A percentile compares a stretch with the other conserved stretches of the same genome.
Evolutionary conservation across 257 asterid species (phyloP).

Genomic region (Penstemon newberryi): DNA sequence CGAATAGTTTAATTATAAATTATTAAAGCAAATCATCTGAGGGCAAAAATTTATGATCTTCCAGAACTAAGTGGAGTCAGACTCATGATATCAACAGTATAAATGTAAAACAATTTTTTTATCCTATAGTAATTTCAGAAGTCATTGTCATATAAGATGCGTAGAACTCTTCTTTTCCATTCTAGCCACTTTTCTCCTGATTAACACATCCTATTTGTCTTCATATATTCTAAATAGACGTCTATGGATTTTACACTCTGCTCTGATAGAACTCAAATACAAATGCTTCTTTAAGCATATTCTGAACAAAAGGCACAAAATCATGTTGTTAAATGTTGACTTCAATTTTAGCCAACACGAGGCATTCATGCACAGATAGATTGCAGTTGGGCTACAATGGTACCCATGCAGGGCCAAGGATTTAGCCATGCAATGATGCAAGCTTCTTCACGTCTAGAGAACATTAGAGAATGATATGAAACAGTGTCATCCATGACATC

Average conservation of each 20-base stretch:
- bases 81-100: background rate
- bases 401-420: too few relatives aligned
- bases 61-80: background rate
- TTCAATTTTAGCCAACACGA: too few relatives aligned
- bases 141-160: background rate
- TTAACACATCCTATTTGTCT: background rate
- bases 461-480: too few relatives aligned
- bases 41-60: slow-evolving; percentile 4
- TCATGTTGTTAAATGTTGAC: background rate
- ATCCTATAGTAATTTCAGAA: background rate
- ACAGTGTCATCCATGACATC: too few relatives aligned
- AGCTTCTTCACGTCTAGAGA: too few relatives aligned
- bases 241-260: background rate
- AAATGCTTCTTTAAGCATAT: background rate
- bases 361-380: too few relatives aligned
- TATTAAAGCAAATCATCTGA: slow-evolving; percentile 5
- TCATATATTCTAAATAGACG: background rate
- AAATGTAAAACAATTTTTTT: too few relatives aligned
- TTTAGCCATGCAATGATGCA: too few relatives aligned
- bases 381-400: too few relatives aligned
- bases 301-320: background rate
- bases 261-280: slow-evolving; percentile 9
- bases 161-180: background rate
- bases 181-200: background rate
- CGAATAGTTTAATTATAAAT: background rate